Evolutionary conservation across 495 filamentous ascomycete genomes (phyloP), one percentile per base, ranked within the genome.

Genomic region (Aspergillus mulundensis): DNA sequence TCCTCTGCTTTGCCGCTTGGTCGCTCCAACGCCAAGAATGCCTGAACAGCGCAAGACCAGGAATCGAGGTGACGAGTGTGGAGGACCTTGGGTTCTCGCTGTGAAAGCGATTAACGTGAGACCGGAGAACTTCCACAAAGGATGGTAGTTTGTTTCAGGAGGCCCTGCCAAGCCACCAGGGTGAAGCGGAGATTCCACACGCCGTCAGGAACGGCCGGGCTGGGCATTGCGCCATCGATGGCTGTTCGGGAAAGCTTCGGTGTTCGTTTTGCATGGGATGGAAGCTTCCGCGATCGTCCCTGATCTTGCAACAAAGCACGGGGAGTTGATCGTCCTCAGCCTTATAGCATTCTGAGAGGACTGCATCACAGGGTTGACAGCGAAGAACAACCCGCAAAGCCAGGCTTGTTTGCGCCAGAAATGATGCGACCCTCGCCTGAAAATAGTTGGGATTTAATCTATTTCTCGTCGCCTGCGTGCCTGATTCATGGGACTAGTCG

Each of bases 51-150:
- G n/a, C 25, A 55, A 45, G 7, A 38, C 11, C 36, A 36, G 52
- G 20, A 28, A 36, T 10, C 32, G 11, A 18, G 18, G 38, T 16
- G 38, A 40, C 15, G 38, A 40, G 38, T 40, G 19, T 20, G n/a
- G 21, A 45, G 15, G 15, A 7, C 20, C 40, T 19, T 7, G 39
- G 20, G 43, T n/a, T 42, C 14, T 44, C 19, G n/a, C 18, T 30
- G 24, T n/a, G 20, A 39, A 38, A 52, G 34, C 42, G 32, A 54
- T 51, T 49, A 32, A 60, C 24, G 38, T 60, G 61, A 56, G 50
- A 58, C 61, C 40, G 53, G 49, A 53, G 49, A 53, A 55, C 57
- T 63, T 59, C 57, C 61, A 60, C 54, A 48, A 63, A 58, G 48
- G 57, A 59, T 15, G 16, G 48, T 57, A 57, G 60, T 14, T 36